These are phyloP conservation scores for Salvia miltiorrhiza DNA, from an alignment of 257 asterid genomes.

Conservation along the genomic window DNA sequence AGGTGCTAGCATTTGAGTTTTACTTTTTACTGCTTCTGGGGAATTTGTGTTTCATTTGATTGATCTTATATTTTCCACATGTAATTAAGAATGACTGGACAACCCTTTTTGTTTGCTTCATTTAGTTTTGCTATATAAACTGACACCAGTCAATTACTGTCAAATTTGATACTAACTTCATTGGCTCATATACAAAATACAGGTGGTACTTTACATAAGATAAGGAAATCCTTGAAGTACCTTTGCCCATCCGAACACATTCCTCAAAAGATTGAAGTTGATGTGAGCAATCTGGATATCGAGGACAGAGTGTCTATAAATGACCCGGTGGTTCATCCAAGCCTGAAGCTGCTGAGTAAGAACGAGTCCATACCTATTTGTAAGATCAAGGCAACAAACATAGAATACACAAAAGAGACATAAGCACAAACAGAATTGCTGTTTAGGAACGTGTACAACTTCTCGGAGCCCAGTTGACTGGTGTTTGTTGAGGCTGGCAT, in stretches of 20 bases:
- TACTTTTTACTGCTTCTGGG: not conserved
- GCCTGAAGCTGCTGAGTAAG: constrained; percentile 83
- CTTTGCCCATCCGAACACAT: constrained; percentile 81
- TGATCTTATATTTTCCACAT: not conserved
- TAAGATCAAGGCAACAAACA: constrained; percentile 53
- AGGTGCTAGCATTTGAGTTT: not conserved
- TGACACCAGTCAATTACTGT: not conserved
- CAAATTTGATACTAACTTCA: not conserved
- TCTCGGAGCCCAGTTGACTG: constrained; percentile 9
- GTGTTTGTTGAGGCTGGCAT: not conserved
- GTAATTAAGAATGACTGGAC: not conserved
- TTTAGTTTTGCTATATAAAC: not conserved
- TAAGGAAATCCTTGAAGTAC: constrained; percentile 58
- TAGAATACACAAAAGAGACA: constrained; percentile 25
- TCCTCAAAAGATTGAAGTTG: constrained; percentile 83
- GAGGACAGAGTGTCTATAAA: constrained; percentile 62
- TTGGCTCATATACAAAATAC: constrained; percentile 23
- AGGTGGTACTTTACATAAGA: constrained; percentile 65
- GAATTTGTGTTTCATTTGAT: not conserved
- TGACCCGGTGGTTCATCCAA: constrained; percentile 62
- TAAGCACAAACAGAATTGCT: constrained; percentile 10
- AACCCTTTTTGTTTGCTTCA: not conserved
- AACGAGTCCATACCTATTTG: constrained; percentile 74
- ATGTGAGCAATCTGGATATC: constrained; percentile 73
- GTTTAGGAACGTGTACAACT: not conserved